Base-by-base conservation (phyloP, 2,329 filamentous ascomycete species). In the Metarhizium rileyi region DNA sequence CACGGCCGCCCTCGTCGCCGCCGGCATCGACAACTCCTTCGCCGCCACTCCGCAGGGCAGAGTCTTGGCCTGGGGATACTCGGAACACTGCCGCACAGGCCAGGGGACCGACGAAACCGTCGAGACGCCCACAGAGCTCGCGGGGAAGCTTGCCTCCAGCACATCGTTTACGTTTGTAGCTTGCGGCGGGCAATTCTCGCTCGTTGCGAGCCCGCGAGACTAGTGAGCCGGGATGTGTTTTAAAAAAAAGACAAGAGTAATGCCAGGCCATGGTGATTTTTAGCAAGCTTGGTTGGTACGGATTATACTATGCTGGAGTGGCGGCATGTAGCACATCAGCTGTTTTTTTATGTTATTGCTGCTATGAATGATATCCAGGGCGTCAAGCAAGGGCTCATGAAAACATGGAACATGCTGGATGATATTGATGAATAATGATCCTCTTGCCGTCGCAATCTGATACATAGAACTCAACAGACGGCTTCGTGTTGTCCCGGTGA, bases 41-140 rank as follows among this genome's bases (percentile, higher is more conserved):
- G 81, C 78, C 33, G 73, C 89, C 57, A 78, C 78, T 54, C 71
- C 71, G 48, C 73, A 83, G 43, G 85, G 86, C 51, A 77, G 78
- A 56, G 81, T 82, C 12, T 87, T 80, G 65, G 77, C 77, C 4
- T 89, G 84, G 84, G 86, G 86, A 3, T 88, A 88, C 68, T 83
- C 77, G 9, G 77, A 77, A 36, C 84, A 81, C 56, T 87, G 84
- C 61, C 84, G 87, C 65, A 87, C 84, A 10, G 86, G 85, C 3
- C 79, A 80, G 51, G 84, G 83, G n/a, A 81, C 75, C 5, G 36
- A 52, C 26, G 44, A 26, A 22, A 49, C 46, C 18, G 35, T 46
- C 5, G n/a, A 47, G 16, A 36, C 20, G 20, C 51, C 51, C 8
- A 51, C 46, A 3, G 46, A 51, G 36, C 23, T 53, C 16, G 36